A percentile compares a stretch with the other conserved stretches of the same genome.
phyloP scores from a whole-genome alignment of 148 eudicot species.

The Camellia lanceoleosa region DNA sequence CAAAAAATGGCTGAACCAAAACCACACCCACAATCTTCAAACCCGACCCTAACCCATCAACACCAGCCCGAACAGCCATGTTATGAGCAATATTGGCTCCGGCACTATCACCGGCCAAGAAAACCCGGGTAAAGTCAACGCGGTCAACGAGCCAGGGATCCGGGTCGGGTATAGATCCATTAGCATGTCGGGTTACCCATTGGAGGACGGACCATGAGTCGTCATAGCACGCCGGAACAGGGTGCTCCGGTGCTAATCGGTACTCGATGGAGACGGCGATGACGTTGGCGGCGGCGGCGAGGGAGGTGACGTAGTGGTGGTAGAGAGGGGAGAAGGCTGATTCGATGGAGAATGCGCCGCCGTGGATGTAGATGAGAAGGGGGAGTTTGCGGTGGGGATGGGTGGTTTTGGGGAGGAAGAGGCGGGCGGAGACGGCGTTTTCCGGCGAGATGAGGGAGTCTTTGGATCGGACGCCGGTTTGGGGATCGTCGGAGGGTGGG shows the following conservation, averaged over 20 bases:
- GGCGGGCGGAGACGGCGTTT: constrained; percentile 10
- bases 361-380: constrained; percentile 23
- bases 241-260: constrained; percentile 33
- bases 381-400: constrained; percentile 11
- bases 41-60: background rate
- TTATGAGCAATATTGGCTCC: background rate
- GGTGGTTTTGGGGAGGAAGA: constrained; percentile 26
- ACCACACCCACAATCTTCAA: constrained; percentile 19
- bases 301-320: constrained; percentile 7
- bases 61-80: background rate
- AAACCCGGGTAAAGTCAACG: constrained; percentile 5
- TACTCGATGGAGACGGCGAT: constrained; percentile 33
- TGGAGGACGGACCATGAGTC: constrained; percentile 25
- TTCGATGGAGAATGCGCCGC: constrained; percentile 24
- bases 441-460: constrained; percentile 26
- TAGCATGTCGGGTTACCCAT: constrained; percentile 26
- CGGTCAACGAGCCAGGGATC: constrained; percentile 23
- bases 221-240: constrained; percentile 25
- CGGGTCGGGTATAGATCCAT: constrained; percentile 13
- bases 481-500: constrained; percentile 27
- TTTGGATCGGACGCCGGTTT: constrained; percentile 24
- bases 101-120: background rate
- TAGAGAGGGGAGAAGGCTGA: constrained; percentile 22
- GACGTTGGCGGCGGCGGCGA: constrained; percentile 12
- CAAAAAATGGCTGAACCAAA: constrained; percentile 30